Evolutionary conservation across 768 basidiomycete species (phyloP), one percentile per base, ranked within the genome.

Genomic region (Royoungia palumana): DNA sequence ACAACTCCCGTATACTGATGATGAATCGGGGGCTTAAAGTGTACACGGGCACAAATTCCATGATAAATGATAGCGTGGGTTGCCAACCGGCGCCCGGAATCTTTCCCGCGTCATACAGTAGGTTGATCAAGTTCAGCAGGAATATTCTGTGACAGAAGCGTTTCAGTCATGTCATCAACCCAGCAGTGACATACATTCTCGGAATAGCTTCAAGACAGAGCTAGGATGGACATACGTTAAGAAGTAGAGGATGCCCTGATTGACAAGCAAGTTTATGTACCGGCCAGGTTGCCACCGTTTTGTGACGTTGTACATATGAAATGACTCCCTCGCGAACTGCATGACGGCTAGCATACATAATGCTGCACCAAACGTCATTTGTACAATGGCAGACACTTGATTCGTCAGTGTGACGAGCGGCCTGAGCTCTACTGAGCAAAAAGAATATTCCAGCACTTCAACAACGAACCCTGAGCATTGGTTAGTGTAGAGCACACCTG

Each of bases 1-100:
- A 42, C 24, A 46, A 27, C 34, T 35, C 20, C 4, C 36, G 47
- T 2, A 46, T 11, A 37, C 19, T 47, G 20, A 41, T 17, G 39
- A 53, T 41, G 39, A 53, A 41, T 4, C 44, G 39, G 28, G 45
- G 53, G 21, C 20, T 21, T 2, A 46, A 10, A 6, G 12, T 35
- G 32, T 24, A 50, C 3, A 43, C 10, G 14, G 53, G 53, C 14
- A 51, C 21, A 1, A 13, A 30, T 8, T 41, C 10, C 1, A 41
- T 4, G 6, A 34, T 14, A 7, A 1, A 0, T 4, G 32, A 12
- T 13, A 40, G 20, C 12, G 25, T 16, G 8, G 12, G 16, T 19
- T 22, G 19, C 45, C 44, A 50, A 19, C 27, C 34, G 17, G 21
- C 10, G 10, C 8, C 12, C 12, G 41, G 44, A 14, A 38, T 2